Evolutionary conservation across 2,329 filamentous ascomycete genomes (phyloP), one percentile per base, ranked within the genome.

Genomic region (Rhinocladiella similis): DNA sequence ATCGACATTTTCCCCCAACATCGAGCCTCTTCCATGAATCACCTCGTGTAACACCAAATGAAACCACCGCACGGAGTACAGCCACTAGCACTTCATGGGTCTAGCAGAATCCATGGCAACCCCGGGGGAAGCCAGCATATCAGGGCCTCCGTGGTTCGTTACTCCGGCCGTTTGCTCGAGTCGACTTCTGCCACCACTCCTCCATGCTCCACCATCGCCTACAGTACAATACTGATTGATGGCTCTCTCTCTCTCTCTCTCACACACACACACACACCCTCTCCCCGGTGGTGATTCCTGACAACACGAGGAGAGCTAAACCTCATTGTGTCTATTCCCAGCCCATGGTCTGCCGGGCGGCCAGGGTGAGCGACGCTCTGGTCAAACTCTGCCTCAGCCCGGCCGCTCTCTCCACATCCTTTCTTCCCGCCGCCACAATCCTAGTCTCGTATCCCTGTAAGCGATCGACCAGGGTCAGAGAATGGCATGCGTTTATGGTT

Each of bases 401-500:
- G 38, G 38, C 38, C 38, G 38, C 38, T 41, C 38, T 41, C 38
- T 19, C 14, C 38, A 41, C 18, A 33, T 41, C 7, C n/a, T 41
- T 13, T 19, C 38, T 19, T 41, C 38, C 38, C 38, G n/a, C 18
- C 14, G 38, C 18, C 38, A 10, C 14, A 41, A 41, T 13, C 38
- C 38, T 41, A 12, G 38, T 19, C 14, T 41, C 14, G 38, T 13
- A 46, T 46, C 43, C 43, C 22, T 46, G 43, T 20, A 46, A 45
- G 42, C 43, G 43, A 46, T 46, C 43, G 43, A 46, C 43, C 20
- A 46, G 43, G 43, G 19, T 27, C 43, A 46, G 25, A 12, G n/a
- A 16, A 46, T 46, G 43, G 43, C 43, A 46, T 46, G 43, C 43
- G 43, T 41, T 33, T 46, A 46, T 25, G 43, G 43, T 14, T 29